These are phyloP conservation scores for Chlorella ohadii DNA, from an alignment of 139 green algal species.

Conservation along the genomic window DNA sequence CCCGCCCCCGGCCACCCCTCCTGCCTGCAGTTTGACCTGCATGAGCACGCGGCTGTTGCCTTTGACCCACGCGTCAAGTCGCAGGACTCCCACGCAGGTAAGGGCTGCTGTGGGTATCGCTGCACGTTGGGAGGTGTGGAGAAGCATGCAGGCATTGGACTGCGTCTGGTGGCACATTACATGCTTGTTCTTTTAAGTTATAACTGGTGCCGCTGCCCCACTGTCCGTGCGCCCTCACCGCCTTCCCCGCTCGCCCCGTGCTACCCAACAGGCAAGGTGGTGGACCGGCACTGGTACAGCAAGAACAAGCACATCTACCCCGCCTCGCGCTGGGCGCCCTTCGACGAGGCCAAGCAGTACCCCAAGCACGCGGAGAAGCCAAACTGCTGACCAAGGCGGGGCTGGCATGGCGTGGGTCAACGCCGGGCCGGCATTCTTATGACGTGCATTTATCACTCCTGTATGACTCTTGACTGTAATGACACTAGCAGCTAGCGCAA, in stretches of 20 bases:
- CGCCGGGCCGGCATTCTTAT: too few relatives aligned
- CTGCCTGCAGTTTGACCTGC: slow-evolving; percentile 85
- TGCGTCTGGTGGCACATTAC: too few relatives aligned
- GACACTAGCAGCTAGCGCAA: too few relatives aligned
- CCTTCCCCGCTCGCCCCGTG: too few relatives aligned
- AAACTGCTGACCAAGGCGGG: too few relatives aligned
- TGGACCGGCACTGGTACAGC: slow-evolving; percentile 97
- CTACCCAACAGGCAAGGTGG: slow-evolving; percentile 79
- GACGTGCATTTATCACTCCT: too few relatives aligned
- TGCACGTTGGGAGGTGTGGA: too few relatives aligned
- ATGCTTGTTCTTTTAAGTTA: too few relatives aligned
- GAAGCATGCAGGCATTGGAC: too few relatives aligned
- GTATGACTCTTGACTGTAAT: too few relatives aligned
- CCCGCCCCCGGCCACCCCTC: too few relatives aligned
- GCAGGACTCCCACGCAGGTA: slow-evolving; percentile 83
- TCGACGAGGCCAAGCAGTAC: slow-evolving; percentile 73
- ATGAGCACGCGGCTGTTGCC: slow-evolving; percentile 86
- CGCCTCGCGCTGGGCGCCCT: slow-evolving; percentile 91
- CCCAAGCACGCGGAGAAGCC: not conserved
- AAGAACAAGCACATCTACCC: slow-evolving; percentile 99
- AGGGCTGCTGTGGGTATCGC: not conserved
- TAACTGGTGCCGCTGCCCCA: not conserved
- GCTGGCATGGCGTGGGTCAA: too few relatives aligned
- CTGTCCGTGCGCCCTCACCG: not conserved
- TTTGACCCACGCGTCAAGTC: slow-evolving; percentile 89